Percentiles rank a stretch among this genome's conserved stretches.
Conservation (phyloP, 139 green algal genomes). For the Desmodesmus armatus region DNA sequence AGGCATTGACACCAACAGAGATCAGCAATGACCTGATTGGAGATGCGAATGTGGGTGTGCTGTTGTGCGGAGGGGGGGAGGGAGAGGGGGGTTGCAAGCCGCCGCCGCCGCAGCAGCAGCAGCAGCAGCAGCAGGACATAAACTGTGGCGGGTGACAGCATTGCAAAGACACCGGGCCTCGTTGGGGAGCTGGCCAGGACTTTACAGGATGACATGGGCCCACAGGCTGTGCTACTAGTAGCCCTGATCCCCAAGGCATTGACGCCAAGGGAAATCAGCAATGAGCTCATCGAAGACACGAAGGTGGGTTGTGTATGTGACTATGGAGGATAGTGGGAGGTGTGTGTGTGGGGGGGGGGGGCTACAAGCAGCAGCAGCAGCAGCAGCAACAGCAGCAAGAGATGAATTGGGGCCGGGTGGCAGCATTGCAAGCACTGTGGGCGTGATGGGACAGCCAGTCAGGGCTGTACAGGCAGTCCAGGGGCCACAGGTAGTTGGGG, state of each 20-base stretch:
- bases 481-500: constrained; percentile 68
- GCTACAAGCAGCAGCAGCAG: not conserved
- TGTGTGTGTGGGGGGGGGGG: not conserved
- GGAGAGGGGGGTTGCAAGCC: not conserved
- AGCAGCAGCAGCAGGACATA: not conserved
- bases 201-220: constrained; percentile 55
- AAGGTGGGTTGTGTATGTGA: constrained; percentile 65
- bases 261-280: constrained; percentile 56
- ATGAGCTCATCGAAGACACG: constrained; percentile 31
- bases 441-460: too few relatives aligned
- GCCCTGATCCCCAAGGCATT: constrained; percentile 82
- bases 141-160: not conserved
- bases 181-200: constrained; percentile 73
- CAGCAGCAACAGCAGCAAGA: not conserved
- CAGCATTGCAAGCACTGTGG: not conserved
- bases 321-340: not conserved
- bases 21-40: constrained; percentile 48
- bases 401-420: not conserved
- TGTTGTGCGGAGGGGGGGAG: not conserved
- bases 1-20: constrained; percentile 62
- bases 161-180: constrained; percentile 69
- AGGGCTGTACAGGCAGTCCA: constrained; percentile 52
- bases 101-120: not conserved
- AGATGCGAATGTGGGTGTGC: constrained; percentile 52
- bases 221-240: constrained; percentile 72